These are phyloP conservation scores for Pelargonium fulgidum DNA, from an alignment of 441 rosid genomes.

Conservation along the genomic window DNA sequence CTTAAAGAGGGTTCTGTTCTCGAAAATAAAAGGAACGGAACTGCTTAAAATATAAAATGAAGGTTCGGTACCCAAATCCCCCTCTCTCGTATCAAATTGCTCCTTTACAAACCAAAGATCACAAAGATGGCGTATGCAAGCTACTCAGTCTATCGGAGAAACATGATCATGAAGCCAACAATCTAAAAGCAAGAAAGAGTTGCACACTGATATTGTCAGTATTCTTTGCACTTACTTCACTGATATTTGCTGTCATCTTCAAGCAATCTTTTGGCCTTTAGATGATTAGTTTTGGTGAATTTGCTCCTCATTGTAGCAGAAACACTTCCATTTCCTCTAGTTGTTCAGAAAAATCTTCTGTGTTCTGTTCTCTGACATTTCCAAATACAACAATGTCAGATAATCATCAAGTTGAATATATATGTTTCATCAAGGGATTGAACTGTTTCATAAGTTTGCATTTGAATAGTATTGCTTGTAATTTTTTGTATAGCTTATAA, in stretches of 20 bases:
- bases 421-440: conserved; percentile 31
- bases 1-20: conserved; percentile 62
- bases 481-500: background rate
- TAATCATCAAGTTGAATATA: conserved; percentile 27
- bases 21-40: conserved; percentile 44
- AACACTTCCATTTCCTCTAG: conserved; percentile 6
- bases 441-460: conserved; percentile 23
- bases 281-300: conserved; percentile 29
- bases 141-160: no score
- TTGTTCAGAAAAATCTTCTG: conserved; percentile 15
- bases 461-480: conserved; percentile 20
- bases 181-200: conserved; percentile 4
- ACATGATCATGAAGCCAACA: background rate
- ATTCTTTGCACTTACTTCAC: conserved; percentile 18
- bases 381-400: conserved; percentile 21
- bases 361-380: conserved; percentile 22
- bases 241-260: conserved; percentile 21
- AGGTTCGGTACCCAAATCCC: background rate
- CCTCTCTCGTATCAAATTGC: conserved; percentile 11
- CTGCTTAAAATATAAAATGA: conserved; percentile 18
- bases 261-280: conserved; percentile 27
- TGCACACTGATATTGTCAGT: conserved; percentile 14
- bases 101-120: background rate
- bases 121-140: no score
- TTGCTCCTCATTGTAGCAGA: conserved; percentile 15